These are phyloP conservation scores for Curvularia verruculosa DNA, from an alignment of 2,329 filamentous ascomycete genomes.

Conservation along the genomic window DNA sequence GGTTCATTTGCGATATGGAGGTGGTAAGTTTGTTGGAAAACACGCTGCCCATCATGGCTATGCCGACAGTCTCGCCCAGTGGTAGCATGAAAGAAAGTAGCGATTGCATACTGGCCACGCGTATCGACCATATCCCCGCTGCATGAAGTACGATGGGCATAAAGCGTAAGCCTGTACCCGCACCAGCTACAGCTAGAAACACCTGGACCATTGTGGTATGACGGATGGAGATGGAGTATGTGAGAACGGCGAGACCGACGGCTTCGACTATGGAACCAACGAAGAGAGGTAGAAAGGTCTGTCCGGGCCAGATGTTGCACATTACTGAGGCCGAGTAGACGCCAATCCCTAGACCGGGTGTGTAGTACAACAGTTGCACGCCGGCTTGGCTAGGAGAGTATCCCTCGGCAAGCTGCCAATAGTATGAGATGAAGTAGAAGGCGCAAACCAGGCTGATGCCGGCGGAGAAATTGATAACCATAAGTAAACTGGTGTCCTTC, in stretches of 20 bases:
- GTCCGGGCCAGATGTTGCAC: slow-evolving; percentile 66
- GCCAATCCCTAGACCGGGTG: slow-evolving; percentile 67
- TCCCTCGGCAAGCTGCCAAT: slow-evolving; percentile 67
- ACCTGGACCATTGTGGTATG: slow-evolving; percentile 62
- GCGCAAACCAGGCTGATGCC: slow-evolving; percentile 63
- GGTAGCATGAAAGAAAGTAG: slow-evolving; percentile 65
- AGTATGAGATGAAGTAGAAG: slow-evolving; percentile 72
- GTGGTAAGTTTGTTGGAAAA: slow-evolving; percentile 64
- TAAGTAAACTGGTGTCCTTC: slow-evolving; percentile 66
- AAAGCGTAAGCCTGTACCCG: slow-evolving; percentile 67
- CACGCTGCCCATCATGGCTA: slow-evolving; percentile 71
- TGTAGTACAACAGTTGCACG: slow-evolving; percentile 66
- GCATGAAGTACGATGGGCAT: slow-evolving; percentile 69
- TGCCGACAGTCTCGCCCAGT: slow-evolving; percentile 68
- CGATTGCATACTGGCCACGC: slow-evolving; percentile 65
- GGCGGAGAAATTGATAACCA: slow-evolving; percentile 65
- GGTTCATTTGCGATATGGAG: slow-evolving; percentile 35
- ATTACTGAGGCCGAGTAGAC: slow-evolving; percentile 64
- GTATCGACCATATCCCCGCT: slow-evolving; percentile 64
- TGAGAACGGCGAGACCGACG: slow-evolving; percentile 63
- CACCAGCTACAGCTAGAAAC: slow-evolving; percentile 69
- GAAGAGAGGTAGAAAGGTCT: slow-evolving; percentile 66
- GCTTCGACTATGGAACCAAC: slow-evolving; percentile 57
- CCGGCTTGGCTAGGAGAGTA: slow-evolving; percentile 53
- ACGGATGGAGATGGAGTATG: slow-evolving; percentile 61